phyloP scores from a whole-genome alignment of 108 stramenopile genomes.

The Hondaea fermentalgiana region DNA sequence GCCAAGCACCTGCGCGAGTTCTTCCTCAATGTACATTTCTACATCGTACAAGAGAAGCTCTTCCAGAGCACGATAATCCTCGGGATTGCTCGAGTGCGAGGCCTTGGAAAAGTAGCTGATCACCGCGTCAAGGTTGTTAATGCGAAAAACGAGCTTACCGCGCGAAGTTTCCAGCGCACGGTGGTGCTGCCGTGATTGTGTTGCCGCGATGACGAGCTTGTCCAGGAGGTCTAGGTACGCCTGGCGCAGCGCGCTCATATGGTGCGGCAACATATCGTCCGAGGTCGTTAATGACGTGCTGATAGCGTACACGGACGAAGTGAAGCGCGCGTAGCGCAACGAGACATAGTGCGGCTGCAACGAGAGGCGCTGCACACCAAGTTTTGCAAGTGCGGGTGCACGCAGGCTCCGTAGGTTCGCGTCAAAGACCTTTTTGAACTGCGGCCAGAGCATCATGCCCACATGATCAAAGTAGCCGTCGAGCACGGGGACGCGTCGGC shows the following conservation, averaged over 20 bases:
- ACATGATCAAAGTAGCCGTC: conserved; percentile 84
- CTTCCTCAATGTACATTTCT: conserved; percentile 93
- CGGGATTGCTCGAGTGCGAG: conserved; percentile 73
- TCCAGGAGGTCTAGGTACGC: conserved; percentile 33
- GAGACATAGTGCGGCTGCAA: conserved; percentile 88
- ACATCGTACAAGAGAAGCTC: conserved; percentile 73
- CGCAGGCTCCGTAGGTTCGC: conserved; percentile 75
- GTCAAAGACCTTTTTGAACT: conserved; percentile 87
- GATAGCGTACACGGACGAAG: conserved; percentile 72
- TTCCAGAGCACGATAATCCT: conserved; percentile 79
- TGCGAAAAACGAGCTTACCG: conserved; percentile 82
- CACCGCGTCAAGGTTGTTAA: conserved; percentile 85
- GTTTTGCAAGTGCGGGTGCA: conserved; percentile 60
- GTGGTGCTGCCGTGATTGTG: conserved; percentile 65
- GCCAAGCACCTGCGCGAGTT: conserved; percentile 71
- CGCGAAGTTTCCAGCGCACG: conserved; percentile 66
- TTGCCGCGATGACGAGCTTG: background rate
- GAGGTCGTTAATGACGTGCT: conserved; percentile 29
- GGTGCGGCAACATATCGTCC: conserved; percentile 23
- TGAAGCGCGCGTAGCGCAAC: conserved; percentile 89
- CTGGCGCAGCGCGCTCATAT: conserved; percentile 59
- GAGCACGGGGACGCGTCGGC: conserved; percentile 69
- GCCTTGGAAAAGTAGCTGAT: conserved; percentile 71
- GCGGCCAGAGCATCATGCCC: conserved; percentile 85
- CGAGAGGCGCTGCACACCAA: conserved; percentile 68